phyloP scores from a whole-genome alignment of 495 filamentous ascomycete species.

The Penicillium waksmanii region DNA sequence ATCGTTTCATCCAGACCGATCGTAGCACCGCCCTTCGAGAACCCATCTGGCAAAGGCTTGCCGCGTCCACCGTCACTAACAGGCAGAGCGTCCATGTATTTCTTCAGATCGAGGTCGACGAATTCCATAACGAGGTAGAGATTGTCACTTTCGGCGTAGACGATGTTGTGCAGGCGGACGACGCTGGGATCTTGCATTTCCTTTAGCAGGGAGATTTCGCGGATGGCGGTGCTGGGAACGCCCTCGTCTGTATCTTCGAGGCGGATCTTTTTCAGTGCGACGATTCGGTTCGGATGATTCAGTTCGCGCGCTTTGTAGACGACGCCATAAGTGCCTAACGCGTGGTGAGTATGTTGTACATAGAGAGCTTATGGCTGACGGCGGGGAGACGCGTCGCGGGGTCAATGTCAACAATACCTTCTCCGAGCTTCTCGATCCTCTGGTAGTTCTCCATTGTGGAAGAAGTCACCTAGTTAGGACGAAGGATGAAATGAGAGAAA shows the following conservation, averaged over 20 bases:
- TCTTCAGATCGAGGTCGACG: constrained; percentile 92
- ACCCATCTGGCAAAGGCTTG: constrained; percentile 83
- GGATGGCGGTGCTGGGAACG: constrained; percentile 93
- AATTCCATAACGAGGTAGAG: constrained; percentile 95
- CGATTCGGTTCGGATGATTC: constrained; percentile 74
- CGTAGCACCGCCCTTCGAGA: constrained; percentile 58
- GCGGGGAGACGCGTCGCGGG: neutral
- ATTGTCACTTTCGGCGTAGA: constrained; percentile 95
- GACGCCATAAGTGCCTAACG: constrained; percentile 79
- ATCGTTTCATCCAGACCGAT: constrained; percentile 86
- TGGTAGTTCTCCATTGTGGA: constrained; percentile 96
- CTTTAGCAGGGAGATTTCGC: constrained; percentile 93
- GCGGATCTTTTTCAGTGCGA: constrained; percentile 97
- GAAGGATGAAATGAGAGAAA: neutral
- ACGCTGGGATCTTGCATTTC: constrained; percentile 97
- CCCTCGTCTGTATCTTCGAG: constrained; percentile 97
- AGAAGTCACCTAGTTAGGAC: neutral
- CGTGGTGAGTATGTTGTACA: neutral
- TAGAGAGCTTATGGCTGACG: no score
- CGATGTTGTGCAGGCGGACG: constrained; percentile 88
- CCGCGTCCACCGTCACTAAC: constrained; percentile 86
- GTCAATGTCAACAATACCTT: constrained; percentile 62
- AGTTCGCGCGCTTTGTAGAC: constrained; percentile 92
- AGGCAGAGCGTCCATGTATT: constrained; percentile 98
- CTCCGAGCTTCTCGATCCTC: constrained; percentile 98